Conservation (phyloP, 257 asterid genomes). For the Solanum paucissectum region DNA sequence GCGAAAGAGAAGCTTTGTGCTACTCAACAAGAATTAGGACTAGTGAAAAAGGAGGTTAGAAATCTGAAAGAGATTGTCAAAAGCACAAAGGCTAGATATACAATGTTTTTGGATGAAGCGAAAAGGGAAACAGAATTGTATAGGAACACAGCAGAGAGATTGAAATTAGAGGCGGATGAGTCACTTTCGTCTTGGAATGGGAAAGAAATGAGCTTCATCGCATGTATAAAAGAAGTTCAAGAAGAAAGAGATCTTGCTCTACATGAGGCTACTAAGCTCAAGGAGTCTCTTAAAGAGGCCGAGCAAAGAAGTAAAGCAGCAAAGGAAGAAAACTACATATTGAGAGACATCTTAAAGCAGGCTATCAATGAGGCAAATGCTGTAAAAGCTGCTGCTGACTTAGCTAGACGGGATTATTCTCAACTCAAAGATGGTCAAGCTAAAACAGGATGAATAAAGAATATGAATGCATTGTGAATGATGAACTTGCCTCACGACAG, state of each 20-base stretch:
- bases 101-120: slow-evolving; percentile 27
- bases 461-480: slow-evolving; percentile 47
- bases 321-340: background rate
- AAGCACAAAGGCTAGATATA: slow-evolving; percentile 16
- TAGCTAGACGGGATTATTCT: background rate
- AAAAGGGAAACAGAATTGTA: slow-evolving; percentile 45
- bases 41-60: slow-evolving; percentile 20
- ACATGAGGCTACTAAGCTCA: slow-evolving; percentile 24
- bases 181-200: slow-evolving; percentile 73
- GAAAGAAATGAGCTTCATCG: slow-evolving; percentile 63
- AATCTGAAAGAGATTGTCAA: slow-evolving; percentile 25
- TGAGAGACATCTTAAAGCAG: slow-evolving; percentile 19
- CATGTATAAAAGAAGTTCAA: slow-evolving; percentile 57
- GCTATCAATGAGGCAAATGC: slow-evolving; percentile 52
- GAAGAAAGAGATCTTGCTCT: slow-evolving; percentile 45
- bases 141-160: slow-evolving; percentile 31
- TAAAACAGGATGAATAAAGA: slow-evolving; percentile 45
- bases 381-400: slow-evolving; percentile 26
- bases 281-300: slow-evolving; percentile 24
- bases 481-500: slow-evolving; percentile 33
- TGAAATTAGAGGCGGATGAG: slow-evolving; percentile 25
- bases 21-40: background rate
- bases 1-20: slow-evolving; percentile 1
- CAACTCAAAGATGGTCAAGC: background rate
- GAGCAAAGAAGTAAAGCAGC: background rate